Base-by-base conservation (phyloP, 2,329 filamentous ascomycete species). In the Corinectria fuckeliana region DNA sequence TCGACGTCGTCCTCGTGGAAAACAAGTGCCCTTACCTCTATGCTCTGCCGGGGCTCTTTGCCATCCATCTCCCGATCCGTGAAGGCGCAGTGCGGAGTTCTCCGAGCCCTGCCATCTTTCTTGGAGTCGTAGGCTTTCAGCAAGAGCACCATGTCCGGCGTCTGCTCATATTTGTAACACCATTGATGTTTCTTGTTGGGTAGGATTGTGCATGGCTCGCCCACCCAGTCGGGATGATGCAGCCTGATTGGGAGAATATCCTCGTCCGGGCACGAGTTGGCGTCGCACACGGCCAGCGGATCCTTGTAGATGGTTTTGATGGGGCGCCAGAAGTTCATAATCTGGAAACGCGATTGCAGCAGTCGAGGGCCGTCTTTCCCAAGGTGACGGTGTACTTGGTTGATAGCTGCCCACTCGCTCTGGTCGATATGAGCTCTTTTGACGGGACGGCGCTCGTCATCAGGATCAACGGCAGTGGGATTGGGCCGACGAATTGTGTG, bases 41-140 rank as follows among this genome's bases (percentile, higher is more conserved):
- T 89, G 67, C 85, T 88, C 76, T 89, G 82, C 63, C 87, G 67
- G 8, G 81, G 81, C 51, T 82, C 81, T 21, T 83, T 86, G 11
- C 82, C 85, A 49, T 79, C 78, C 0, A 90, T 70, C 81, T 32
- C 49, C 8, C 78, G 74, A 69, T 85, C 80, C 13, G 75, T 74
- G 75, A 88, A 86, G 2, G 83, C 81, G 10, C 78, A 79, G 68
- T 87, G 85, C 21, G 83, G 82, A 32, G 83, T 78, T 5, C 83
- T 72, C 6, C 82, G 76, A 1, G 82, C 80, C 11, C 85, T 82
- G 32, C 76, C 73, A 72, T 81, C 80, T 9, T 78, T 81, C 83
- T 50, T 50, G 5, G 87, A 91, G 72, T 88, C 86, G 65, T 82
- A 88, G 63, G 83, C 86, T 70, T 88, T 88, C 74, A 88, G 85